Conservation (phyloP, 1,284 basidiomycete genomes). For the Fomes fomentarius region DNA sequence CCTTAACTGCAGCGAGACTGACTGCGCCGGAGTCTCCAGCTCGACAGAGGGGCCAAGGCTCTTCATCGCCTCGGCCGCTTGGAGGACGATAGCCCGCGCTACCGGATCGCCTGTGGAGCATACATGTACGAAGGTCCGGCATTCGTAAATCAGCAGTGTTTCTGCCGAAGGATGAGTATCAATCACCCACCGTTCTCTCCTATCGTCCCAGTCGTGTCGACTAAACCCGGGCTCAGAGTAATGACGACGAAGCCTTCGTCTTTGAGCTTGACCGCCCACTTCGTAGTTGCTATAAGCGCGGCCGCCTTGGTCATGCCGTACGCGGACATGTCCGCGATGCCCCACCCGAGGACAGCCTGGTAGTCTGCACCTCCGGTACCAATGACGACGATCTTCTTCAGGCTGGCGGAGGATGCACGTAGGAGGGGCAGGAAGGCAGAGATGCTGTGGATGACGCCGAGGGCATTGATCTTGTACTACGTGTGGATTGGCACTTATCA, state of each 20-base stretch:
- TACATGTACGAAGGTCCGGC: no score
- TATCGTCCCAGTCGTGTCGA: slow-evolving; percentile 32
- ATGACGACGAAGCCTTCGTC: slow-evolving; percentile 42
- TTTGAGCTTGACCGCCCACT: slow-evolving; percentile 40
- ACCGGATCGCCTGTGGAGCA: no score
- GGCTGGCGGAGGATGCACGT: slow-evolving; percentile 28
- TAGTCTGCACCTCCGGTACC: slow-evolving; percentile 35
- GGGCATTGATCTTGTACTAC: slow-evolving; percentile 39
- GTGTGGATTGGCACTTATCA: not conserved
- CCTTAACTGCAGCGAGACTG: no score
- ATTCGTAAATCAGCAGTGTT: no score
- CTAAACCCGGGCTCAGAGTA: slow-evolving; percentile 40
- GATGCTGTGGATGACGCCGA: slow-evolving; percentile 42
- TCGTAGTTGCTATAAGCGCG: slow-evolving; percentile 41
- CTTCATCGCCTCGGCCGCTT: no score
- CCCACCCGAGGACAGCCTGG: slow-evolving; percentile 27
- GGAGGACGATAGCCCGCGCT: no score
- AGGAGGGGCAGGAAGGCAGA: slow-evolving; percentile 43
- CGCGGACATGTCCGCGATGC: slow-evolving; percentile 19
- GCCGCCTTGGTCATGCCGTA: slow-evolving; percentile 43
- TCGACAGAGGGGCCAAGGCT: no score
- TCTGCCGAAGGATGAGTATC: no score
- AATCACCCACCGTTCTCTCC: no score
- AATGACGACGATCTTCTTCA: slow-evolving; percentile 43
- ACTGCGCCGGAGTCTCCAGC: no score